Conservation (phyloP, 495 filamentous ascomycete genomes). For the Aspergillus egyptiacus region DNA sequence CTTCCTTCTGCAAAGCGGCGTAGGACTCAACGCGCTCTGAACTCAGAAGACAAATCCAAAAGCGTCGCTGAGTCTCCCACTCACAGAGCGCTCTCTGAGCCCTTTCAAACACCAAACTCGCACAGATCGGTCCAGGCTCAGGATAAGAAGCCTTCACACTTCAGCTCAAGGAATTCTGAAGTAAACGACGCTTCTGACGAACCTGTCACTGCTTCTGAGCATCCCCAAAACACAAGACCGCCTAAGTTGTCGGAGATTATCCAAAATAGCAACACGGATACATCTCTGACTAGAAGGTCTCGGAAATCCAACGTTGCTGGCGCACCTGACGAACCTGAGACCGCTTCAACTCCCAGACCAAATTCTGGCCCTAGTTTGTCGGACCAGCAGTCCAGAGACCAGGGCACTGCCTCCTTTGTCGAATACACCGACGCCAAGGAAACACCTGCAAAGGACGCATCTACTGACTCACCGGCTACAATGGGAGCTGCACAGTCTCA, state of each 20-base stretch:
- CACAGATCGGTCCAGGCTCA: not conserved
- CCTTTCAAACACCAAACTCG: not conserved
- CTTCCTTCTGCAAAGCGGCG: constrained; percentile 26
- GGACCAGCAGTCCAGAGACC: constrained; percentile 10
- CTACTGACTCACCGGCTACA: not conserved
- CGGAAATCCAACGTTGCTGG: not conserved
- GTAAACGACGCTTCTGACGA: no score
- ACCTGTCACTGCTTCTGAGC: no score
- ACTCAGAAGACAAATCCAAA: constrained; percentile 14
- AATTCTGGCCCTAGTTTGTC: constrained; percentile 2
- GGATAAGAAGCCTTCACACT: no score
- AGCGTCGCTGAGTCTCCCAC: constrained; percentile 1
- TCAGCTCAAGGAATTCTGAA: no score
- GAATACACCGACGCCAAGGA: constrained; percentile 10
- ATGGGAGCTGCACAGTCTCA: constrained; percentile 6
- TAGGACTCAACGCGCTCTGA: constrained; percentile 17
- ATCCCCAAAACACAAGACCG: not conserved
- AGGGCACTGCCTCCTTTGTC: not conserved
- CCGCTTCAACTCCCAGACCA: not conserved
- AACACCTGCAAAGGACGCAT: constrained; percentile 1
- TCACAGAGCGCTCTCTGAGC: constrained; percentile 2
- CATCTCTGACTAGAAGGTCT: no score
- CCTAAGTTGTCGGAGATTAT: not conserved
- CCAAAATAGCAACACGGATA: no score
- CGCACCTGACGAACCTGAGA: not conserved